These are phyloP conservation scores for Aureobasidium zeae DNA, from an alignment of 2,329 filamentous ascomycete species.

Conservation along the genomic window DNA sequence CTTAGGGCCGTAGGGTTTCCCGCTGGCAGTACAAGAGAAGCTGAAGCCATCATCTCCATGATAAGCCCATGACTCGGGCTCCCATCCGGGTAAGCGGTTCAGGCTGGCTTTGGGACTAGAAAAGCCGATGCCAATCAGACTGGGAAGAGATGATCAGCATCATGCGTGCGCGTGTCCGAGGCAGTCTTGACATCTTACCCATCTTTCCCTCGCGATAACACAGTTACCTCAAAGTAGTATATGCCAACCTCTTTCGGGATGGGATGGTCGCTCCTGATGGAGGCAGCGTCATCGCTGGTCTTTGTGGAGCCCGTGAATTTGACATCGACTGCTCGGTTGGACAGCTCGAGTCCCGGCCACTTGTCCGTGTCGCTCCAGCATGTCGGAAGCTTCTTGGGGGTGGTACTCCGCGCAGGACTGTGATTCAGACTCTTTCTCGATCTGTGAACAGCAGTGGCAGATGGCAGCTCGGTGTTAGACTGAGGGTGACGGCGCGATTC, in stretches of 20 bases:
- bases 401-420: slow-evolving; percentile 48
- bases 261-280: slow-evolving; percentile 70
- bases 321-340: slow-evolving; percentile 64
- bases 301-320: slow-evolving; percentile 49
- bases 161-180: slow-evolving; percentile 10
- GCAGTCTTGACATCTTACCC: slow-evolving; percentile 40
- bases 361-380: slow-evolving; percentile 77
- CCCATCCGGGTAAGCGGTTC: slow-evolving; percentile 56
- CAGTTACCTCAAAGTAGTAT: slow-evolving; percentile 79
- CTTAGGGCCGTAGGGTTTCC: slow-evolving; percentile 51
- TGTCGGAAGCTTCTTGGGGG: slow-evolving; percentile 62
- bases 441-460: slow-evolving; percentile 52
- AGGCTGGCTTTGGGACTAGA: slow-evolving; percentile 50
- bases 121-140: slow-evolving; percentile 51
- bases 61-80: slow-evolving; percentile 56
- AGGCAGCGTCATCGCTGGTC: slow-evolving; percentile 64
- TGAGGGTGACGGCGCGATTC: slow-evolving; percentile 6
- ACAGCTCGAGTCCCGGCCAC: slow-evolving; percentile 61
- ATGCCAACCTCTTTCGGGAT: slow-evolving; percentile 88
- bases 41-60: slow-evolving; percentile 57
- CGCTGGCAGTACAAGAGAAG: slow-evolving; percentile 50
- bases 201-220: slow-evolving; percentile 58
- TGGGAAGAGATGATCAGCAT: slow-evolving; percentile 17
- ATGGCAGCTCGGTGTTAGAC: slow-evolving; percentile 31
- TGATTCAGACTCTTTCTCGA: slow-evolving; percentile 62